Conservation (phyloP, 352 stramenopile genomes). For the Phytophthora macrochlamydospora region DNA sequence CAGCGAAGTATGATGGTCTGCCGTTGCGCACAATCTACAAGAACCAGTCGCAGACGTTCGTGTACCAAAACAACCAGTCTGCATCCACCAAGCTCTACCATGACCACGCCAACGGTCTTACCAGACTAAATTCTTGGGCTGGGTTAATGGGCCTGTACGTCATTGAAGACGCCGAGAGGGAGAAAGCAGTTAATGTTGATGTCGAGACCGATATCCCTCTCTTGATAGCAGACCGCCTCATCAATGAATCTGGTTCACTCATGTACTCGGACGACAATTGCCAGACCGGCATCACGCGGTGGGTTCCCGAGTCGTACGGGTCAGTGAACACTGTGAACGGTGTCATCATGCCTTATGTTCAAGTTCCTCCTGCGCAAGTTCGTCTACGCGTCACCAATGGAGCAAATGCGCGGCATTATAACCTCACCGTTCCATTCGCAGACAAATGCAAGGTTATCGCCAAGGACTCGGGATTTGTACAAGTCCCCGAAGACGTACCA, state of each 20-base stretch:
- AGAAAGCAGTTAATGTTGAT: constrained; percentile 57
- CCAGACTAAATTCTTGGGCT: constrained; percentile 69
- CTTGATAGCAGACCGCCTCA: constrained; percentile 53
- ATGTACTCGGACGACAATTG: constrained; percentile 78
- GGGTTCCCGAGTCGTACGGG: constrained; percentile 70
- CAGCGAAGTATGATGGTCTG: constrained; percentile 65
- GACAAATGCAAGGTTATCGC: constrained; percentile 65
- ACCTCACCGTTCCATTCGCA: constrained; percentile 71
- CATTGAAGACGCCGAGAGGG: constrained; percentile 51
- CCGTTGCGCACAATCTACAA: constrained; percentile 63
- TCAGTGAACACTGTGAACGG: constrained; percentile 71
- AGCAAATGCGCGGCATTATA: constrained; percentile 77
- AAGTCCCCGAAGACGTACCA: constrained; percentile 29
- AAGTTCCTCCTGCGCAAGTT: constrained; percentile 62
- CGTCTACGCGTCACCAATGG: constrained; percentile 63
- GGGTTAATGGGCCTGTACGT: constrained; percentile 71
- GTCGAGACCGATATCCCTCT: constrained; percentile 66
- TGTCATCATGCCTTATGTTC: constrained; percentile 70
- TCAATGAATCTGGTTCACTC: constrained; percentile 55
- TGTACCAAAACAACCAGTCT: constrained; percentile 77
- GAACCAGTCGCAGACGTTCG: constrained; percentile 61
- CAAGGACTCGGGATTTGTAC: constrained; percentile 69
- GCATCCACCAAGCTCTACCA: constrained; percentile 75
- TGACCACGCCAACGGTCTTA: constrained; percentile 72
- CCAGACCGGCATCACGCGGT: constrained; percentile 41